These are phyloP conservation scores for Amanita rubescens DNA, from an alignment of 768 basidiomycete genomes.

Conservation along the genomic window DNA sequence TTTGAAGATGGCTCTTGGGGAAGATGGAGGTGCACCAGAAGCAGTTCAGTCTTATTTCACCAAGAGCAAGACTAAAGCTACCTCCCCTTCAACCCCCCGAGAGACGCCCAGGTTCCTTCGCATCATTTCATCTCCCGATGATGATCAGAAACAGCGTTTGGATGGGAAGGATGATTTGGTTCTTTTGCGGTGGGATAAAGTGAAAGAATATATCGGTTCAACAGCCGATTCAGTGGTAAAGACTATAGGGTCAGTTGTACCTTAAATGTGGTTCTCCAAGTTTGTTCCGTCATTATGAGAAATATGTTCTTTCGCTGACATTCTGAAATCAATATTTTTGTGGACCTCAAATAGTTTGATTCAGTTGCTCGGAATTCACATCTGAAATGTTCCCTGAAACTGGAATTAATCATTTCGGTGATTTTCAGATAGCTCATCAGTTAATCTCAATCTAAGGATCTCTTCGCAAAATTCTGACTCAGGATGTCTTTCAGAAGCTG, in stretches of 20 bases:
- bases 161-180: conserved; percentile 4
- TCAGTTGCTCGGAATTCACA: no score
- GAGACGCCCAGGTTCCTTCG: no score
- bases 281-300: neutral
- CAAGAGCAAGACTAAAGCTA: no score
- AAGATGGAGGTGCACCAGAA: neutral
- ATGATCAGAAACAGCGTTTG: neutral
- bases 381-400: neutral
- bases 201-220: conserved; percentile 8
- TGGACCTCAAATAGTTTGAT: neutral
- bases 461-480: neutral
- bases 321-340: neutral
- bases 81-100: no score
- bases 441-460: no score
- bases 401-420: neutral
- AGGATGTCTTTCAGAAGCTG: neutral
- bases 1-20: conserved; percentile 5
- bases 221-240: conserved; percentile 3
- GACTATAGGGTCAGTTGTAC: neutral
- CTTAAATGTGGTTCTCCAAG: conserved; percentile 1
- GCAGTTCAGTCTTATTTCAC: no score
- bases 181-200: conserved; percentile 8
- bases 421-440: no score
- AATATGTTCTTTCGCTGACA: neutral
- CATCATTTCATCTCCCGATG: neutral